A percentile compares a stretch with the other conserved stretches of the same genome.
These are phyloP conservation scores for Hypoxylon sp. DNA, from an alignment of 2,329 filamentous ascomycete species.

Conservation along the genomic window DNA sequence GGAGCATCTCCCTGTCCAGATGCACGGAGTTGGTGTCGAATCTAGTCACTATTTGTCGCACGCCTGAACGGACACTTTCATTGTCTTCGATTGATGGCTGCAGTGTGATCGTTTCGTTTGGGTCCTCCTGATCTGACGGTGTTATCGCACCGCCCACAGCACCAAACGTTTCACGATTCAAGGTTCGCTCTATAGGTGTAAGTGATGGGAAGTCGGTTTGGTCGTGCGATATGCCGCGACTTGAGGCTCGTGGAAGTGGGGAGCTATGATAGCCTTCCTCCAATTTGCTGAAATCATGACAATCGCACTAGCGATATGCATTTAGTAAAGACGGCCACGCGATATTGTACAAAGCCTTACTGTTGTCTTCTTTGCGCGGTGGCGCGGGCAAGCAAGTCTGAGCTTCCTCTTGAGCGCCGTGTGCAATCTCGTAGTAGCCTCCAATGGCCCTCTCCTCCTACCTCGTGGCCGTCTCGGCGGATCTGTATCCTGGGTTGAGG, in stretches of 20 bases:
- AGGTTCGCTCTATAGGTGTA: conserved; percentile 30
- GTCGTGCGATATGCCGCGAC: conserved; percentile 31
- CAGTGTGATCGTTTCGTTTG: conserved; percentile 37
- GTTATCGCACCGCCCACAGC: conserved; percentile 45
- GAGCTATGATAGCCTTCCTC: conserved; percentile 48
- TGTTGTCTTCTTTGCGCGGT: conserved; percentile 49
- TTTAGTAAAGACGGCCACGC: conserved; percentile 32
- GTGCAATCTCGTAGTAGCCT: conserved; percentile 46
- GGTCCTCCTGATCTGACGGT: conserved; percentile 37
- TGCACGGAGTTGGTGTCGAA: conserved; percentile 45
- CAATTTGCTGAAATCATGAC: conserved; percentile 51
- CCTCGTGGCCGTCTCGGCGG: conserved; percentile 48
- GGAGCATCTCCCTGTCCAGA: conserved; percentile 44
- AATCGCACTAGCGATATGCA: conserved; percentile 49
- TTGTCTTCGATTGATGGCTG: conserved; percentile 24
- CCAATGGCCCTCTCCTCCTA: conserved; percentile 50
- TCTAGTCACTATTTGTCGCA: conserved; percentile 38
- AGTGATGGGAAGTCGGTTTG: conserved; percentile 13
- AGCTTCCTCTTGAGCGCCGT: conserved; percentile 53
- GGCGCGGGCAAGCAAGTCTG: conserved; percentile 49
- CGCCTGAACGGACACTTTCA: conserved; percentile 27
- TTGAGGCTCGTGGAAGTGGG: conserved; percentile 16
- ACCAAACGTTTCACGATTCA: conserved; percentile 46
- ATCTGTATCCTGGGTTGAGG: conserved; percentile 20
- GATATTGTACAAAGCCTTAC: conserved; percentile 42